Evolutionary conservation across 768 basidiomycete genomes (phyloP).

Genomic region (Paxillus ammoniavirescens): DNA sequence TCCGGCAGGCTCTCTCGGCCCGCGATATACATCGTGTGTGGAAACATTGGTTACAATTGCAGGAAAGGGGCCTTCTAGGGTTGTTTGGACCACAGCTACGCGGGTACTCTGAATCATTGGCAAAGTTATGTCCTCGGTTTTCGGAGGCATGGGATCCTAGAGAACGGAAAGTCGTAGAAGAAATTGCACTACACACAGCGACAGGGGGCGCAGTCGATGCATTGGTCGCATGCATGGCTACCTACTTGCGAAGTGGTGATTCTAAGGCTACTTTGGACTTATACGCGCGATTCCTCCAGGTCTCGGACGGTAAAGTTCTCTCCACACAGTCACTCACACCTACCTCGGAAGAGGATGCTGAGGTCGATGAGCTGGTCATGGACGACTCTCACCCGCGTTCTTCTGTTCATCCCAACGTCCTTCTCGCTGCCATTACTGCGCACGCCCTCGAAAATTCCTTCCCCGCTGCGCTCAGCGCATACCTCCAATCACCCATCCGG

Average conservation of each 20-base stretch:
- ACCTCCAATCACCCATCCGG: conserved; percentile 37
- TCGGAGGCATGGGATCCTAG: conserved; percentile 24
- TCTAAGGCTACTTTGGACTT: conserved; percentile 43
- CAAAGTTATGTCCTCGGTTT: conserved; percentile 23
- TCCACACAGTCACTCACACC: conserved; percentile 10
- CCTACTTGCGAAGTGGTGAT: conserved; percentile 41
- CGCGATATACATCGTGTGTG: conserved; percentile 31
- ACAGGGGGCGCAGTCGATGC: conserved; percentile 43
- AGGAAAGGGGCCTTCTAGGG: conserved; percentile 41
- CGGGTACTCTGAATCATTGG: conserved; percentile 38
- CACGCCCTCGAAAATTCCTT: conserved; percentile 61
- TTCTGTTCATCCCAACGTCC: conserved; percentile 31
- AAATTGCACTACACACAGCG: conserved; percentile 52
- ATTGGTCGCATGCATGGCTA: conserved; percentile 49
- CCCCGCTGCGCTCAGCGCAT: conserved; percentile 47
- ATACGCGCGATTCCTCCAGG: conserved; percentile 38
- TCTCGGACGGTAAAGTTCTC: conserved; percentile 17
- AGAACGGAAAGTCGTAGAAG: conserved; percentile 34
- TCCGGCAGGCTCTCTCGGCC: conserved; percentile 37
- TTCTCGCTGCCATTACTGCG: conserved; percentile 59
- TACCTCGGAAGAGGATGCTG: conserved; percentile 12
- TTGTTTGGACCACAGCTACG: conserved; percentile 46
- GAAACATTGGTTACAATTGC: conserved; percentile 43
- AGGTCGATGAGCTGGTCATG: conserved; percentile 26
- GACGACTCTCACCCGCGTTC: conserved; percentile 14